phyloP scores from a whole-genome alignment of 1,284 basidiomycete species.

The Heterobasidion annosum region DNA sequence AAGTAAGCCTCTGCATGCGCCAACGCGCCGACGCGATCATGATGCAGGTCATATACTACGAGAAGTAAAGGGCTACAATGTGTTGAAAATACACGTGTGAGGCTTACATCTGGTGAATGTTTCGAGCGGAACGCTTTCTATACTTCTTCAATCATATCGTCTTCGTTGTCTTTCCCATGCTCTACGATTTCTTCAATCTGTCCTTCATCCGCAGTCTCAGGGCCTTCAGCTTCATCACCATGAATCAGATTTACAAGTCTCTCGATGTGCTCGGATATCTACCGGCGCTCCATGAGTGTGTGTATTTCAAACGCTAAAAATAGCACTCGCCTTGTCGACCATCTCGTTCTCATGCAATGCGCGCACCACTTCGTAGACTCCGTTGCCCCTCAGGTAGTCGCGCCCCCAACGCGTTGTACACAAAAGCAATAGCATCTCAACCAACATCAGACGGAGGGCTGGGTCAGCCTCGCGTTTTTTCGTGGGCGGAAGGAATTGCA shows the following conservation, averaged over 20 bases:
- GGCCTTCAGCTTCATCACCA: constrained; percentile 60
- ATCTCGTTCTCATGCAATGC: constrained; percentile 75
- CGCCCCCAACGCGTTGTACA: constrained; percentile 87
- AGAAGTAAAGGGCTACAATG: background rate
- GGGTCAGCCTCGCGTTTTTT: constrained; percentile 83
- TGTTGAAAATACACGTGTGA: background rate
- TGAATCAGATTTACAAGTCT: constrained; percentile 70
- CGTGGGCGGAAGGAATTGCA: constrained; percentile 83
- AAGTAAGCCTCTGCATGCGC: too few relatives aligned
- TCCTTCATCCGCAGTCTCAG: constrained; percentile 32
- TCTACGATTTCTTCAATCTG: constrained; percentile 13
- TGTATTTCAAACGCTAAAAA: background rate
- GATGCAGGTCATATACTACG: background rate
- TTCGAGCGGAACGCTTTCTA: constrained; percentile 15
- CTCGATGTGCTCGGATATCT: constrained; percentile 54
- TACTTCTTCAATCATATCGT: constrained; percentile 50
- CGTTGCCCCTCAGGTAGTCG: constrained; percentile 71
- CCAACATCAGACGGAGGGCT: constrained; percentile 73
- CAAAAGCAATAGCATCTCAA: constrained; percentile 86
- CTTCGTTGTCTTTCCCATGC: constrained; percentile 30
- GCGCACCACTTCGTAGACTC: constrained; percentile 84
- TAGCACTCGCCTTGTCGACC: constrained; percentile 59
- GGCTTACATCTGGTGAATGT: background rate
- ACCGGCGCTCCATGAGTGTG: background rate
- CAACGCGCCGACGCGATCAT: too few relatives aligned